Percentiles rank a stretch among this genome's conserved stretches.
These are phyloP conservation scores for Elaeis oleifera DNA, from an alignment of 202 grass and related monocot species.

Conservation along the genomic window DNA sequence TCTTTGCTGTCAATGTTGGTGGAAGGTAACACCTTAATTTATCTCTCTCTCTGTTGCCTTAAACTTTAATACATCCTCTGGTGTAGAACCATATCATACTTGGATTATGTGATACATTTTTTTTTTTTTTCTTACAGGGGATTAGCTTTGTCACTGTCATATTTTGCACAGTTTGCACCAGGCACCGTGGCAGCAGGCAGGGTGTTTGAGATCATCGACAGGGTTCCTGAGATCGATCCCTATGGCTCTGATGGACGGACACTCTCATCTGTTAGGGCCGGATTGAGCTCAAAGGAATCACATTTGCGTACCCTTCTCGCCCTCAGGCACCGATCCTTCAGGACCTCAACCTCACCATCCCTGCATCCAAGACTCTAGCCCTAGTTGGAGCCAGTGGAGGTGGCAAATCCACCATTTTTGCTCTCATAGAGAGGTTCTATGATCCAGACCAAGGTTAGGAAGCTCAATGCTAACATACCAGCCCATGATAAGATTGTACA, in stretches of 20 bases:
- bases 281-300: constrained; percentile 50
- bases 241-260: constrained; percentile 17
- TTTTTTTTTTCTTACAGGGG: constrained; percentile 15
- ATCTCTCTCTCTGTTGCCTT: not conserved
- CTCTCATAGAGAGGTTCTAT: constrained; percentile 64
- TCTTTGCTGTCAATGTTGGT: constrained; percentile 60
- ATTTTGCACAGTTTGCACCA: constrained; percentile 43
- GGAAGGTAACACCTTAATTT: constrained; percentile 22
- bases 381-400: constrained; percentile 45
- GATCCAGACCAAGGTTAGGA: constrained; percentile 31
- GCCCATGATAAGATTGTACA: too few species aligned
- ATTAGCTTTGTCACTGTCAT: constrained; percentile 43
- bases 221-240: constrained; percentile 14
- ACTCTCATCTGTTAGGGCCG: constrained; percentile 14
- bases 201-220: constrained; percentile 49
- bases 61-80: too few species aligned
- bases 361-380: constrained; percentile 32
- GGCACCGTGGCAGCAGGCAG: constrained; percentile 40
- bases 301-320: constrained; percentile 52
- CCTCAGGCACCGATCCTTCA: constrained; percentile 36
- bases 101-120: too few species aligned
- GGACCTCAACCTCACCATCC: constrained; percentile 37
- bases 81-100: too few species aligned
- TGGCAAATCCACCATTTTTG: constrained; percentile 62
- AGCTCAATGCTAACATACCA: too few species aligned